These are phyloP conservation scores for Fusarium incarnatum DNA, from an alignment of 2,329 filamentous ascomycete species.

Conservation along the genomic window DNA sequence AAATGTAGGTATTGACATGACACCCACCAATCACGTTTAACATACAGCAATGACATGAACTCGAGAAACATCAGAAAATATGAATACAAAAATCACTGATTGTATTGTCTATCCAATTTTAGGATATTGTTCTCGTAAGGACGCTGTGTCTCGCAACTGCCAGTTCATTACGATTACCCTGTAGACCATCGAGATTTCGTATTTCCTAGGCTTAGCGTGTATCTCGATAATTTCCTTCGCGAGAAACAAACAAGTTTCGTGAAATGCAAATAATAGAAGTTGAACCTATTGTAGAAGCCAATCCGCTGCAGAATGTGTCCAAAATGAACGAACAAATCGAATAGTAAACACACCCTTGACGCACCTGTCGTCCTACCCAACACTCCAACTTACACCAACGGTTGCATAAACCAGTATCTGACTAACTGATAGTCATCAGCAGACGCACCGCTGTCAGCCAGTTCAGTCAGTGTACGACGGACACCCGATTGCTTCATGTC, in stretches of 20 bases:
- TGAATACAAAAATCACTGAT: neutral
- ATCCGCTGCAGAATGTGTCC: neutral
- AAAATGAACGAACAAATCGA: neutral
- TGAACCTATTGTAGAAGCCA: neutral
- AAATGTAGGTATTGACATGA: neutral
- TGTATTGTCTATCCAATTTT: neutral
- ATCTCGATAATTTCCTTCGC: no score
- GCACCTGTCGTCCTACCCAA: neutral
- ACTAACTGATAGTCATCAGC: slow-evolving; percentile 16
- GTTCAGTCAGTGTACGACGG: slow-evolving; percentile 4
- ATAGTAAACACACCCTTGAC: neutral
- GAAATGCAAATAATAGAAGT: no score
- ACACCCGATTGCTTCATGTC: slow-evolving; percentile 15
- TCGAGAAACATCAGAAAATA: neutral
- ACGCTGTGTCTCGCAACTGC: neutral
- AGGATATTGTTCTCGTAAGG: neutral
- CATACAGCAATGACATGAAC: neutral
- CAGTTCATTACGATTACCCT: neutral
- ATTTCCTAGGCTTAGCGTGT: no score
- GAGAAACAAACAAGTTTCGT: no score
- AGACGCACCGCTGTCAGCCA: slow-evolving; percentile 24
- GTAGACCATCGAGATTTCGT: neutral
- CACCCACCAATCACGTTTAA: neutral
- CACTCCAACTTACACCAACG: neutral
- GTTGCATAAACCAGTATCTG: slow-evolving; percentile 7